Conservation (phyloP, 169 alveolate species). For the Plasmodium relictum region DNA sequence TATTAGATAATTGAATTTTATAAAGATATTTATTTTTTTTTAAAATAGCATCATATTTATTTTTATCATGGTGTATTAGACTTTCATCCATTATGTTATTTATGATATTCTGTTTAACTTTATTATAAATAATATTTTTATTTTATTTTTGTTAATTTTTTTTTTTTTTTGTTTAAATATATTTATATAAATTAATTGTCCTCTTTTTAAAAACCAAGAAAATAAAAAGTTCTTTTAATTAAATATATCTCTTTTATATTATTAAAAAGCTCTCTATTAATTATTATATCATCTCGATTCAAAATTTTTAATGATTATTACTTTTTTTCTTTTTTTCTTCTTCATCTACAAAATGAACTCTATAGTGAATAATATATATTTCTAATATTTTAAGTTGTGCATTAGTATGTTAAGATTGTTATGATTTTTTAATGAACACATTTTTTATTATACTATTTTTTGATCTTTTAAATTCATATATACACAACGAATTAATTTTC, state of each 20-base stretch:
- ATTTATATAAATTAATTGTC: neutral
- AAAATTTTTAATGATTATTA: neutral
- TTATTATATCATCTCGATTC: constrained; percentile 27
- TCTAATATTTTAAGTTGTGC: too few species aligned
- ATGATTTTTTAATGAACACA: neutral
- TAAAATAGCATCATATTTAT: constrained; percentile 4
- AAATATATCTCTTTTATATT: constrained; percentile 8
- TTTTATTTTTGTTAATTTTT: neutral
- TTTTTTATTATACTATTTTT: neutral
- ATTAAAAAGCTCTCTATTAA: neutral
- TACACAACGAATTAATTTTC: neutral
- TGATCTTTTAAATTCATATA: neutral
- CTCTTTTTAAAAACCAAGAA: too few species aligned
- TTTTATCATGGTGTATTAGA: constrained; percentile 14
- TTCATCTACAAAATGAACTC: neutral
- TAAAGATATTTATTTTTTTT: constrained; percentile 18
- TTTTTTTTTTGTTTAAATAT: neutral
- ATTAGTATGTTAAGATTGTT: neutral
- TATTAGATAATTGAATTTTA: constrained; percentile 69
- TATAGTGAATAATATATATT: too few species aligned
- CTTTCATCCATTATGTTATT: constrained; percentile 27
- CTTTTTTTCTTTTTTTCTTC: neutral
- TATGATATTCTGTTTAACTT: neutral
- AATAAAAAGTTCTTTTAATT: neutral
- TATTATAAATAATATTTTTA: too few species aligned